Evolutionary conservation across 257 asterid genomes (phyloP).

Genomic region (Solanum etuberosum): DNA sequence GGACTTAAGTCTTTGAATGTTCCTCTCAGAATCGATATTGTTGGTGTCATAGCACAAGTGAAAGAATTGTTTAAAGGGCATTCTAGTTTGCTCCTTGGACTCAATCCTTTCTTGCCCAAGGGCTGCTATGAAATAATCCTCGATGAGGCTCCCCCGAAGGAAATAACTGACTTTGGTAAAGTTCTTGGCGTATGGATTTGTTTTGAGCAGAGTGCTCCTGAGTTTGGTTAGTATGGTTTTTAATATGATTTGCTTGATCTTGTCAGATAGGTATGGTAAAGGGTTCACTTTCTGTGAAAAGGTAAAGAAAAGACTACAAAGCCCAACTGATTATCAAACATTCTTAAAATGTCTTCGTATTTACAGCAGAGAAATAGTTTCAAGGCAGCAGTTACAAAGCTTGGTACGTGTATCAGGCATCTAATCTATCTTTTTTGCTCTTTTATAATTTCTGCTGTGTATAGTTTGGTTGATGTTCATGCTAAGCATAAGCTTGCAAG

Average conservation of each 20-base stretch:
- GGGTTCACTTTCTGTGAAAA: constrained; percentile 84
- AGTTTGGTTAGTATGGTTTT: not conserved
- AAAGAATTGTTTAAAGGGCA: constrained; percentile 83
- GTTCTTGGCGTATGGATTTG: not conserved
- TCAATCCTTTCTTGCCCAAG: constrained; percentile 85
- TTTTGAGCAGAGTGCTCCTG: not conserved
- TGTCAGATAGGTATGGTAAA: constrained; percentile 54
- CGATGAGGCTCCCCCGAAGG: constrained; percentile 69
- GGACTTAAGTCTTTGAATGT: not conserved
- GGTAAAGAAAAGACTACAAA: constrained; percentile 72
- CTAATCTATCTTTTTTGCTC: not conserved
- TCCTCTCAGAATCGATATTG: constrained; percentile 61
- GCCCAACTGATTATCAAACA: constrained; percentile 81
- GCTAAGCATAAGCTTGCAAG: not conserved
- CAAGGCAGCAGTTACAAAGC: constrained; percentile 66
- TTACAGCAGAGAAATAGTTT: constrained; percentile 76
- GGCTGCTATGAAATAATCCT: constrained; percentile 79
- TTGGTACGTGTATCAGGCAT: constrained; percentile 43
- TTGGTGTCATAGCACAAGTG: constrained; percentile 77
- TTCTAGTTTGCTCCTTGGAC: constrained; percentile 70
- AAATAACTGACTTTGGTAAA: constrained; percentile 79
- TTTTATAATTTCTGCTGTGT: not conserved
- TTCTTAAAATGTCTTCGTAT: constrained; percentile 90
- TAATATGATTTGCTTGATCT: constrained; percentile 10
- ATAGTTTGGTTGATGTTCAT: not conserved